These are phyloP conservation scores for Fibroporia radiculosa DNA, from an alignment of 768 basidiomycete genomes.

Conservation along the genomic window DNA sequence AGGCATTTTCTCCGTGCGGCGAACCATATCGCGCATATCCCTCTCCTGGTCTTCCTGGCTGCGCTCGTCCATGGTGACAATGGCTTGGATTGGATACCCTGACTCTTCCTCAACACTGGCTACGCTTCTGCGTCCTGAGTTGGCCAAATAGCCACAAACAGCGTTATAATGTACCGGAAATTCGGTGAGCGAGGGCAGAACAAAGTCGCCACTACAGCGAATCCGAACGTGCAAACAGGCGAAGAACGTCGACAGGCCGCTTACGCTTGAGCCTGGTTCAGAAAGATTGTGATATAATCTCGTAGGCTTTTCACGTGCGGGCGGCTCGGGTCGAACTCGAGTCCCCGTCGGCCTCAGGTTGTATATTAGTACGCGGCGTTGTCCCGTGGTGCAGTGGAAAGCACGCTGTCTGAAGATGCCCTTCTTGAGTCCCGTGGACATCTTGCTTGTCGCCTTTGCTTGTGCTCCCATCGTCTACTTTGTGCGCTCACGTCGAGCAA, in stretches of 20 bases:
- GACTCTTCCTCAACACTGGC: background rate
- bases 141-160: background rate
- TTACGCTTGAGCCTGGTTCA: too few relatives aligned
- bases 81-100: background rate
- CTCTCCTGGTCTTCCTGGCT: conserved; percentile 28
- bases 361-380: too few relatives aligned
- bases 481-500: background rate
- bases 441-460: too few relatives aligned
- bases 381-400: too few relatives aligned
- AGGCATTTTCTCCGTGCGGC: conserved; percentile 33
- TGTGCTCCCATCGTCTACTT: conserved; percentile 2
- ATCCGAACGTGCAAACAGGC: background rate
- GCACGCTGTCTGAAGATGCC: too few relatives aligned
- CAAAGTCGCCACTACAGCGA: background rate
- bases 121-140: background rate
- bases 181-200: background rate
- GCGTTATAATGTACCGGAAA: background rate
- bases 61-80: conserved; percentile 18
- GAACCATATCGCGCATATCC: conserved; percentile 33
- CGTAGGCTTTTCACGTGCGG: too few relatives aligned
- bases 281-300: too few relatives aligned
- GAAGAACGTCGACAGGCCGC: too few relatives aligned
- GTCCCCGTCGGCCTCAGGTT: too few relatives aligned
- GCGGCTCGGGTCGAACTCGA: too few relatives aligned
- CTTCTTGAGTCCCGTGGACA: too few relatives aligned